phyloP scores from a whole-genome alignment of 371 early-diverging fungal species.

The Racocetra persica region DNA sequence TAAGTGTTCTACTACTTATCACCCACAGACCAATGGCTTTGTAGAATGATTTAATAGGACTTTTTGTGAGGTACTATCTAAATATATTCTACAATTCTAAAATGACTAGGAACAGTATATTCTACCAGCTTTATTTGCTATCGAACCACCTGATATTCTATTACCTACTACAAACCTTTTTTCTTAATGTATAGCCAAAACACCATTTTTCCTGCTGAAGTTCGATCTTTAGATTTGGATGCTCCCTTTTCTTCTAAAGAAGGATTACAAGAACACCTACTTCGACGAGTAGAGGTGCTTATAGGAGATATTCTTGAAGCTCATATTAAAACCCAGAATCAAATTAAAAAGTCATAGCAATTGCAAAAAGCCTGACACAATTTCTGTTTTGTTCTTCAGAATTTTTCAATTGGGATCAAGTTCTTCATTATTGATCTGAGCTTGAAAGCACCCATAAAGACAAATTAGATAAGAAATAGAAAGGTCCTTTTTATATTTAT shows the following conservation, averaged over 20 bases:
- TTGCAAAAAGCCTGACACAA: not conserved
- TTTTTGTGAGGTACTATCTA: too few relatives aligned
- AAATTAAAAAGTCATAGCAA: not conserved
- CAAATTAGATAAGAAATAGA: not conserved
- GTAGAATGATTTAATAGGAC: too few relatives aligned
- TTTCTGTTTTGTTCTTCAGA: not conserved
- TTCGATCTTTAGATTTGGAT: conserved; percentile 39
- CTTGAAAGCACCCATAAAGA: not conserved
- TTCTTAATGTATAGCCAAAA: not conserved
- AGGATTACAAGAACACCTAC: not conserved
- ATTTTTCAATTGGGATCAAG: not conserved
- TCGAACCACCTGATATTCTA: not conserved
- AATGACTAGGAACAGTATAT: not conserved
- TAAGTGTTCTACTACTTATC: conserved; percentile 34
- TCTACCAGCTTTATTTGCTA: not conserved
- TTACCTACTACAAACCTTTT: not conserved
- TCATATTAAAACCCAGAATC: not conserved
- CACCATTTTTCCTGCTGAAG: not conserved
- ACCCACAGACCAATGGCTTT: not conserved
- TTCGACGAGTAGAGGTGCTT: not conserved
- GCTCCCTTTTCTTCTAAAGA: not conserved
- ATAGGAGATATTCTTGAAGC: not conserved
- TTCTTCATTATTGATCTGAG: not conserved
- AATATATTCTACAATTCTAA: not conserved
- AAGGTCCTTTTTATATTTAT: not conserved